Conservation (phyloP, 1,284 basidiomycete genomes). For the Austroboletus niveus region DNA sequence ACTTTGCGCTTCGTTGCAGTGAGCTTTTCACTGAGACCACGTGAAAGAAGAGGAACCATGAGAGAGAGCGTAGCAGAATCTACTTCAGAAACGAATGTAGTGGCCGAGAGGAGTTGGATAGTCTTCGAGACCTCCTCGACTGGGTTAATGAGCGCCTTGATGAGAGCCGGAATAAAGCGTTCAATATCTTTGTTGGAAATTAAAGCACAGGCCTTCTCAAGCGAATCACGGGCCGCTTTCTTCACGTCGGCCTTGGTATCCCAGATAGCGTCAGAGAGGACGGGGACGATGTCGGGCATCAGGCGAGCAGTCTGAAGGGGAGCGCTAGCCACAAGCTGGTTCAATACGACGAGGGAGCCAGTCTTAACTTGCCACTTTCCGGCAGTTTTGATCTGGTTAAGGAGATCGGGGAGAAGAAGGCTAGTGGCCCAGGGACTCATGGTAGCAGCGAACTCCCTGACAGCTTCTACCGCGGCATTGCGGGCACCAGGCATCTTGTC, state of each 20-base stretch:
- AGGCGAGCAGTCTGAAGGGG: conserved; percentile 86
- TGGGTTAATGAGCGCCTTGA: conserved; percentile 97
- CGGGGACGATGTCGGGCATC: conserved; percentile 95
- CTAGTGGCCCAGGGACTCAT: conserved; percentile 92
- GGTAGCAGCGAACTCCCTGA: conserved; percentile 74
- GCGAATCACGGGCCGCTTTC: conserved; percentile 94
- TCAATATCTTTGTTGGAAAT: conserved; percentile 99
- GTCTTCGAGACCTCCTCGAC: conserved; percentile 99
- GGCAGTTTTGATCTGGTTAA: conserved; percentile 93
- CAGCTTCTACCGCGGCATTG: conserved; percentile 83
- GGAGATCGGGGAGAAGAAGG: conserved; percentile 86
- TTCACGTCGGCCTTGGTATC: conserved; percentile 99
- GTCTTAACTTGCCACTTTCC: conserved; percentile 99
- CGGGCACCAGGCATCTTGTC: conserved; percentile 89
- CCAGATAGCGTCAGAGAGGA: conserved; percentile 97
- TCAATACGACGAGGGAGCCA: conserved; percentile 81
- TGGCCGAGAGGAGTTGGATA: conserved; percentile 94
- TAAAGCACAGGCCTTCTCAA: conserved; percentile 91
- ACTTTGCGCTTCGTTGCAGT: conserved; percentile 97
- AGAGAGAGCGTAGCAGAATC: conserved; percentile 98
- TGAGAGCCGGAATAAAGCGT: conserved; percentile 96
- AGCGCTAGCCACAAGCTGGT: conserved; percentile 87
- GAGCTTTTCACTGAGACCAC: conserved; percentile 94
- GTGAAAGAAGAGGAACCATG: conserved; percentile 96
- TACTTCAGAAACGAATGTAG: conserved; percentile 99